Percentiles rank a stretch among this genome's conserved stretches.
These are phyloP conservation scores for Nicotiana tomentosiformis DNA, from an alignment of 257 asterid species.

Conservation along the genomic window DNA sequence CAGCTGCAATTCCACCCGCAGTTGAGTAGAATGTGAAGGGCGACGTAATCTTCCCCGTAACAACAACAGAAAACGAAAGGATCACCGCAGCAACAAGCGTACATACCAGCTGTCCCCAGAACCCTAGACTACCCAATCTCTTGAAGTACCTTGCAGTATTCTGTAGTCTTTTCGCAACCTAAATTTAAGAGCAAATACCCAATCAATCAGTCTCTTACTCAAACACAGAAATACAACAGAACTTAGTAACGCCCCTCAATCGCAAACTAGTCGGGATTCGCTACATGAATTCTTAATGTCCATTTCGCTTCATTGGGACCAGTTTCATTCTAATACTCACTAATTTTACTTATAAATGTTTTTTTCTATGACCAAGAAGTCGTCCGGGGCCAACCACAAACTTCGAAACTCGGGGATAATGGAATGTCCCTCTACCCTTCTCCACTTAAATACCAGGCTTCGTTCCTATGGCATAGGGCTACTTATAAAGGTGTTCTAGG, in stretches of 20 bases:
- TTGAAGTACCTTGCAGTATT: constrained; percentile 76
- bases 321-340: not conserved
- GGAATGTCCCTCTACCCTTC: too few species aligned
- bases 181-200: constrained; percentile 1
- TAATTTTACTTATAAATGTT: too few species aligned
- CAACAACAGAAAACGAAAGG: constrained; percentile 72
- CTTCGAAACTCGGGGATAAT: too few species aligned
- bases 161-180: constrained; percentile 91
- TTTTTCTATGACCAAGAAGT: too few species aligned
- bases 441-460: too few species aligned
- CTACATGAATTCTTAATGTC: not conserved
- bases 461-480: too few species aligned
- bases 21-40: constrained; percentile 87
- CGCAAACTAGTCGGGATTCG: not conserved
- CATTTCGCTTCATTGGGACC: not conserved
- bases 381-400: too few species aligned
- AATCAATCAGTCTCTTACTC: constrained; percentile 1
- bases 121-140: constrained; percentile 92
- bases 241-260: not conserved
- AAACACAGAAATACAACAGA: not conserved
- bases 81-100: constrained; percentile 81
- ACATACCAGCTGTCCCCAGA: constrained; percentile 91
- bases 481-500: too few species aligned
- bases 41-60: constrained; percentile 80
- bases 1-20: constrained; percentile 91